These are phyloP conservation scores for Monascus ruber DNA, from an alignment of 2,329 filamentous ascomycete species.

Conservation along the genomic window DNA sequence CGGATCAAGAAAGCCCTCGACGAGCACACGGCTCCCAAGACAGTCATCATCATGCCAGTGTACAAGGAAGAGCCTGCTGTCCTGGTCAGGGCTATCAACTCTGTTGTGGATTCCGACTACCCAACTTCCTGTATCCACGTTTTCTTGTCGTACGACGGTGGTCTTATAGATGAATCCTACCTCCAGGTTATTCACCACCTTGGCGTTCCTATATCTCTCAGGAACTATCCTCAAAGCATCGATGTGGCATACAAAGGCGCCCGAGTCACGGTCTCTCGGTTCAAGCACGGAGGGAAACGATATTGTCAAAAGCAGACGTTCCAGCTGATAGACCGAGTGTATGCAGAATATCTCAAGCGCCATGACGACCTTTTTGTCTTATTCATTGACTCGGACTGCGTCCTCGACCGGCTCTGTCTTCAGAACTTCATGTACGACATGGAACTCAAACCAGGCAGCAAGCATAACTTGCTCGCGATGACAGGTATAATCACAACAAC, in stretches of 20 bases:
- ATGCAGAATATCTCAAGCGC: constrained; percentile 69
- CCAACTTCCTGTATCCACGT: constrained; percentile 85
- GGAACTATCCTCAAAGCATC: constrained; percentile 77
- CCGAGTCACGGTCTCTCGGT: constrained; percentile 81
- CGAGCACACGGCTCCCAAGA: constrained; percentile 77
- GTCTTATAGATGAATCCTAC: constrained; percentile 78
- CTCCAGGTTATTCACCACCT: constrained; percentile 75
- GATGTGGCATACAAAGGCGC: constrained; percentile 75
- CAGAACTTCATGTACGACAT: constrained; percentile 99
- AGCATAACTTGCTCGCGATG: constrained; percentile 91
- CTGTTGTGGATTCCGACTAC: constrained; percentile 87
- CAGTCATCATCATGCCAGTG: constrained; percentile 93
- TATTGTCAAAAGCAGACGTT: constrained; percentile 91
- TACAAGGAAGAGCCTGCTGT: constrained; percentile 85
- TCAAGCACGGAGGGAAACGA: constrained; percentile 85
- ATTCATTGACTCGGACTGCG: constrained; percentile 96
- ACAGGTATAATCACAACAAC: constrained; percentile 95
- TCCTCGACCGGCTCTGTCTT: constrained; percentile 78
- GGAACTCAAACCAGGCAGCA: constrained; percentile 89
- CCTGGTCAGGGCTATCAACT: constrained; percentile 76
- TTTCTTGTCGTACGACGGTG: constrained; percentile 90
- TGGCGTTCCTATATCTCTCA: constrained; percentile 60
- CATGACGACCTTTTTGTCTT: constrained; percentile 92
- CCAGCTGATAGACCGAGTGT: constrained; percentile 85
- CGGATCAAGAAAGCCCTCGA: constrained; percentile 76